Conservation (phyloP, 2,329 filamentous ascomycete genomes). For the Calonectria crousiana region DNA sequence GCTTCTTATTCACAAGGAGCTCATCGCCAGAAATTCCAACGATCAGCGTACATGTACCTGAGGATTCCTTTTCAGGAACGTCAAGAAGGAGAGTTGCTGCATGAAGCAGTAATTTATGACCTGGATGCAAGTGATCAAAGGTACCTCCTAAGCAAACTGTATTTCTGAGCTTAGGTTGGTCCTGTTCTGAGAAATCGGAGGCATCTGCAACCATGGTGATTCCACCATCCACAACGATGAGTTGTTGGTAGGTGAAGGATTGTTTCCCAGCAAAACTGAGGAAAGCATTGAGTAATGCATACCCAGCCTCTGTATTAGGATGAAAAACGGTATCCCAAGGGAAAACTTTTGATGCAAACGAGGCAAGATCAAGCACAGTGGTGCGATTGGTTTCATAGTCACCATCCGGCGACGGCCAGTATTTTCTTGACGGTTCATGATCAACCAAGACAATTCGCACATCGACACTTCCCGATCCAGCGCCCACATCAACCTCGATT, state of each 20-base stretch:
- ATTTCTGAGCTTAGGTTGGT: conserved; percentile 25
- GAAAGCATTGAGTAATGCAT: conserved; percentile 66
- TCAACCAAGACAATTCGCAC: conserved; percentile 80
- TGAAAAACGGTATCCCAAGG: conserved; percentile 76
- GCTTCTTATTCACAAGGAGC: conserved; percentile 90
- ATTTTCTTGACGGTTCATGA: conserved; percentile 57
- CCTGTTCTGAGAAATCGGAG: neutral
- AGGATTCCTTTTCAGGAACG: conserved; percentile 55
- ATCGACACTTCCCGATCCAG: conserved; percentile 77
- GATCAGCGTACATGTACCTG: conserved; percentile 70
- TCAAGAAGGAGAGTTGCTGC: conserved; percentile 81
- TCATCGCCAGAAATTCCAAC: conserved; percentile 92
- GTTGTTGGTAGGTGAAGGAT: conserved; percentile 61
- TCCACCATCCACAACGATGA: conserved; percentile 65
- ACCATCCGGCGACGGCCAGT: conserved; percentile 49
- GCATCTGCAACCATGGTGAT: conserved; percentile 54
- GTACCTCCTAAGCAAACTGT: conserved; percentile 87
- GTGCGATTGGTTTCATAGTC: conserved; percentile 59
- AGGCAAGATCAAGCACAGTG: conserved; percentile 61
- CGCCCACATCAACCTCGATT: conserved; percentile 68
- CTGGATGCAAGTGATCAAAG: conserved; percentile 95
- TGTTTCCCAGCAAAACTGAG: conserved; percentile 61
- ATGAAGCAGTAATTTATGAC: conserved; percentile 96
- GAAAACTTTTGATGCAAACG: conserved; percentile 65
- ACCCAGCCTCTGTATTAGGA: conserved; percentile 73